Conservation (phyloP, 257 asterid species). For the Solanum bulbocastanum region DNA sequence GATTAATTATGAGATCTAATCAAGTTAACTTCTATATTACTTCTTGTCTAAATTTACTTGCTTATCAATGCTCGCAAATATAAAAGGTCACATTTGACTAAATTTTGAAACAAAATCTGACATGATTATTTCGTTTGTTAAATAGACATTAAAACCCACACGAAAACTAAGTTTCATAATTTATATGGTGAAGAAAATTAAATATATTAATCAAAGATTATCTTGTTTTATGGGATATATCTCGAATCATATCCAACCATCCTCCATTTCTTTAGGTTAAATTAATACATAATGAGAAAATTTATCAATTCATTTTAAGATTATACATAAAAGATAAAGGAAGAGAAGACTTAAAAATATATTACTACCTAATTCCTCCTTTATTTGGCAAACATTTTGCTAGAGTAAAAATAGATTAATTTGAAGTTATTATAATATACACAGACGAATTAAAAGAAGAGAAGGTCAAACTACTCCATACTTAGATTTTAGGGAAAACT, state of each 20-base stretch:
- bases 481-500: too few relatives aligned
- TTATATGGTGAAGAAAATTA: background rate
- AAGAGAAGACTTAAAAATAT: background rate
- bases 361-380: background rate
- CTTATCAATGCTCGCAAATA: background rate
- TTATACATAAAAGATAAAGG: background rate
- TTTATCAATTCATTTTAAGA: background rate
- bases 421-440: background rate
- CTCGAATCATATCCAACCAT: background rate
- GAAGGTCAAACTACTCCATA: background rate
- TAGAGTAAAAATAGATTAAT: background rate
- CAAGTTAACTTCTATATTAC: background rate
- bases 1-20: too few relatives aligned
- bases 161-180: background rate
- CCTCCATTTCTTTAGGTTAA: background rate
- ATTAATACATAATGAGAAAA: background rate
- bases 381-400: background rate
- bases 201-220: too few relatives aligned
- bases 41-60: background rate
- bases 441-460: background rate
- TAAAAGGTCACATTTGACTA: background rate
- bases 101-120: background rate
- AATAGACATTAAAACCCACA: background rate
- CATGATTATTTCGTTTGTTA: background rate
- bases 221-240: background rate